phyloP scores from a whole-genome alignment of 108 stramenopile species.

The Skeletonema potamos region DNA sequence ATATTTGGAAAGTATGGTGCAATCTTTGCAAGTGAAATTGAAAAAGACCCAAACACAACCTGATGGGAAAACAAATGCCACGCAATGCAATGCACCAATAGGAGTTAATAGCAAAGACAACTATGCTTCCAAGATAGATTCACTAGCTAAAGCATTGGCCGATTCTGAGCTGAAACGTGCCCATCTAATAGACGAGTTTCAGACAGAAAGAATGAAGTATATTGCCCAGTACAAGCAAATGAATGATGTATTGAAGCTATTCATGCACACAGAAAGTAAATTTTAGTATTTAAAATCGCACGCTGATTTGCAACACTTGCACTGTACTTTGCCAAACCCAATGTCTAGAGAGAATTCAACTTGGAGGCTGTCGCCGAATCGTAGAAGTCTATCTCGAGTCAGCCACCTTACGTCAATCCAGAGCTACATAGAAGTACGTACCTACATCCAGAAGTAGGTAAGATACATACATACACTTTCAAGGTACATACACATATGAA shows the following conservation, averaged over 20 bases:
- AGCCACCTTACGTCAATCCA: too few relatives aligned
- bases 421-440: too few relatives aligned
- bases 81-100: too few relatives aligned
- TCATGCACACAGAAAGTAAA: not conserved
- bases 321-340: too few relatives aligned
- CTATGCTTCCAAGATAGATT: slow-evolving; percentile 6
- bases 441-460: too few relatives aligned
- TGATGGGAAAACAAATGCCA: too few relatives aligned
- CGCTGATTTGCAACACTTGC: not conserved
- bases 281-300: not conserved
- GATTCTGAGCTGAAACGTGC: slow-evolving; percentile 35
- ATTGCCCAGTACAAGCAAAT: slow-evolving; percentile 25
- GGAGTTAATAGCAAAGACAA: not conserved
- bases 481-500: too few relatives aligned
- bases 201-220: slow-evolving; percentile 26
- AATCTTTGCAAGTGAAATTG: slow-evolving; percentile 22
- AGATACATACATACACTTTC: too few relatives aligned
- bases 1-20: slow-evolving; percentile 38
- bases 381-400: too few relatives aligned
- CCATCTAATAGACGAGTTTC: slow-evolving; percentile 23
- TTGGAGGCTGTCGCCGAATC: too few relatives aligned
- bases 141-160: slow-evolving; percentile 22
- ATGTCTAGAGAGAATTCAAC: too few relatives aligned
- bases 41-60: not conserved
- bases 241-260: slow-evolving; percentile 19